Evolutionary conservation across 1,284 basidiomycete species (phyloP), one percentile per base, ranked within the genome.

Genomic region (Moesziomyces parantarcticus): DNA sequence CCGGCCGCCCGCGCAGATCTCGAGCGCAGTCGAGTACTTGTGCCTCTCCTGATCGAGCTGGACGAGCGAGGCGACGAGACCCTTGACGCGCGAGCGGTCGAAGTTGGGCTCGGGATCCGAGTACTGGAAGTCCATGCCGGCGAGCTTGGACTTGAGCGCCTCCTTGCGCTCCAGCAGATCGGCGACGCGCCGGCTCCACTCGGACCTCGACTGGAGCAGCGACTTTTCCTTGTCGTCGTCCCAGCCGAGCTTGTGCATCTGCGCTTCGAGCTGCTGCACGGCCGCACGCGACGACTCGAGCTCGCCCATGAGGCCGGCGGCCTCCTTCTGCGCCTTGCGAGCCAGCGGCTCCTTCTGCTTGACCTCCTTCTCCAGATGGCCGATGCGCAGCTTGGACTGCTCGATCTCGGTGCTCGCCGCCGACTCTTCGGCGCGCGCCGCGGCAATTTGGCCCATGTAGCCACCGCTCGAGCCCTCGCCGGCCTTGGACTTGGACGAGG

Each of bases 401-500:
- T 97, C 91, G 59, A 93, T 92, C 79, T 96, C 94, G 0, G 94
- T 91, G 7, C 88, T 86, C 0, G 91, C 91, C 45, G 92, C 90
- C 0, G 93, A 89, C 1, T 92, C 86, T 10, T 90, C 89, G 2
- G 89, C 89, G 70, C 90, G 90, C 0, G 94, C 93, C n/a, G 92
- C 91, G 2, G 94, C 92, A 25, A 99, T 88, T 83, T 97, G 94
- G 26, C 95, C 97, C 89, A 98, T 91, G 84, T 97, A 99, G 0
- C 95, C 95, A 11, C 95, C 94, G 10, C 93, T 91, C 9, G 72
- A 77, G 26, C 84, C 83, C 5, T 89, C 88, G 41, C 86, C 86
- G 11, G 80, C 82, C 45, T 84, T 83, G 18, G 87, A 87, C 40
- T 87, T 88, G 8, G 89, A 89, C 14, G 56, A 63, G 1, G 88